These are phyloP conservation scores for Fusarium austroafricanum DNA, from an alignment of 2,329 filamentous ascomycete species.

Conservation along the genomic window DNA sequence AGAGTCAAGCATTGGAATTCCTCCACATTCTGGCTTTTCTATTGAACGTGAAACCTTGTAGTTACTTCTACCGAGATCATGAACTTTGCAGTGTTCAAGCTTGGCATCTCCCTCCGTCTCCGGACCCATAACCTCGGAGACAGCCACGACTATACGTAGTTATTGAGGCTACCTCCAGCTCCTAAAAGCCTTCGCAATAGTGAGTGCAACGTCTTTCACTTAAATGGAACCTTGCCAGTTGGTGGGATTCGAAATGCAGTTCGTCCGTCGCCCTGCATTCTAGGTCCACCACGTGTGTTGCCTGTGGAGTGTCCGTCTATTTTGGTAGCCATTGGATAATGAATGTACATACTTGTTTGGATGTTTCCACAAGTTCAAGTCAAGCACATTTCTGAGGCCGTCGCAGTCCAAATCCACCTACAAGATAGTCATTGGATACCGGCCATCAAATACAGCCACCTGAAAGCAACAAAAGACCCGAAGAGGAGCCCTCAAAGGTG, in stretches of 20 bases:
- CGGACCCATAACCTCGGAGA: slow-evolving; percentile 24
- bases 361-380: no score
- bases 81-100: slow-evolving; percentile 5
- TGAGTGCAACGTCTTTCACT: neutral
- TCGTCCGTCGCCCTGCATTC: slow-evolving; percentile 44
- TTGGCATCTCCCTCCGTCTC: slow-evolving; percentile 4
- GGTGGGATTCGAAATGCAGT: slow-evolving; percentile 42
- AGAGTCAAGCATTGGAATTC: slow-evolving; percentile 3
- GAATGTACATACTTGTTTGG: no score
- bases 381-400: slow-evolving; percentile 10
- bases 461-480: slow-evolving; percentile 15
- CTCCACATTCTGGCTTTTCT: no score
- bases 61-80: slow-evolving; percentile 15
- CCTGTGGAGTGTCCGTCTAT: slow-evolving; percentile 18
- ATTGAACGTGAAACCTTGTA: neutral
- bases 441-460: slow-evolving; percentile 3
- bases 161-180: slow-evolving; percentile 13
- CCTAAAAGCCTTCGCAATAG: slow-evolving; percentile 3
- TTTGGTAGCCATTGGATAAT: neutral
- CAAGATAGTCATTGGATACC: slow-evolving; percentile 3
- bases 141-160: neutral
- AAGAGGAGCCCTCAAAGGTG: slow-evolving; percentile 3
- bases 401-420: slow-evolving; percentile 18
- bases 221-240: slow-evolving; percentile 20
- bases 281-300: slow-evolving; percentile 44